Percentiles rank a stretch among this genome's conserved stretches.
Evolutionary conservation across 2,329 filamentous ascomycete genomes (phyloP).

Genomic region (Aspergillus arachidicola): DNA sequence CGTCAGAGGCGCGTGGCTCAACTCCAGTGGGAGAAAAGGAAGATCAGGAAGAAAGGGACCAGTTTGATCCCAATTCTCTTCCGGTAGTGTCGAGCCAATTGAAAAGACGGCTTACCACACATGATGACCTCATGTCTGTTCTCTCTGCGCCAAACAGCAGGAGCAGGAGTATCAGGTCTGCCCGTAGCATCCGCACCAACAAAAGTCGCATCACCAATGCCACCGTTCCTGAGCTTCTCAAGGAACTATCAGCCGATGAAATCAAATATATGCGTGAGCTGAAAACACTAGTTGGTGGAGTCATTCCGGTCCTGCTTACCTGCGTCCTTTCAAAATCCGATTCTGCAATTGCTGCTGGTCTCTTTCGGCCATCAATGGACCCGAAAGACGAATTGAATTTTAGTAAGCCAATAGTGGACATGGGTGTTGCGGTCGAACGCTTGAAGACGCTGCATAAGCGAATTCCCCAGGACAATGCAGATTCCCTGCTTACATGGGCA

Average conservation of each 20-base stretch:
- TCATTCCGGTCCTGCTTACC: slow-evolving; percentile 87
- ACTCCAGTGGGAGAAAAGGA: slow-evolving; percentile 20
- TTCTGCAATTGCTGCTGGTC: slow-evolving; percentile 63
- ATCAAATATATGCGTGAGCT: slow-evolving; percentile 86
- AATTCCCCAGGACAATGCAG: slow-evolving; percentile 72
- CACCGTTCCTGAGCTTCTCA: slow-evolving; percentile 74
- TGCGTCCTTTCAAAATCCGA: slow-evolving; percentile 77
- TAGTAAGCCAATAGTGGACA: slow-evolving; percentile 86
- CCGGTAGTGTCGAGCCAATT: slow-evolving; percentile 53
- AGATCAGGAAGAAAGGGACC: slow-evolving; percentile 48
- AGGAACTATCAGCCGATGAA: slow-evolving; percentile 81
- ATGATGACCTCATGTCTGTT: slow-evolving; percentile 92
- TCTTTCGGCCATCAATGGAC: slow-evolving; percentile 64
- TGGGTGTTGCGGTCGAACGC: slow-evolving; percentile 88
- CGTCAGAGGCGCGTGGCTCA: slow-evolving; percentile 27
- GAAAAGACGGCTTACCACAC: slow-evolving; percentile 80
- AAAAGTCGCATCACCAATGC: slow-evolving; percentile 67
- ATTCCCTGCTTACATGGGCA: slow-evolving; percentile 78
- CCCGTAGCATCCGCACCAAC: slow-evolving; percentile 75
- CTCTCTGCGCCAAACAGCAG: slow-evolving; percentile 68
- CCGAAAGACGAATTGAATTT: slow-evolving; percentile 63
- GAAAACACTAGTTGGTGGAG: slow-evolving; percentile 89
- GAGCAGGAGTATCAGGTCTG: slow-evolving; percentile 71
- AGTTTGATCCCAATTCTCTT: slow-evolving; percentile 48
- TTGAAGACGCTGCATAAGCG: slow-evolving; percentile 78